phyloP scores from a whole-genome alignment of 2,329 filamentous ascomycete species.

The Thelonectria rubi region DNA sequence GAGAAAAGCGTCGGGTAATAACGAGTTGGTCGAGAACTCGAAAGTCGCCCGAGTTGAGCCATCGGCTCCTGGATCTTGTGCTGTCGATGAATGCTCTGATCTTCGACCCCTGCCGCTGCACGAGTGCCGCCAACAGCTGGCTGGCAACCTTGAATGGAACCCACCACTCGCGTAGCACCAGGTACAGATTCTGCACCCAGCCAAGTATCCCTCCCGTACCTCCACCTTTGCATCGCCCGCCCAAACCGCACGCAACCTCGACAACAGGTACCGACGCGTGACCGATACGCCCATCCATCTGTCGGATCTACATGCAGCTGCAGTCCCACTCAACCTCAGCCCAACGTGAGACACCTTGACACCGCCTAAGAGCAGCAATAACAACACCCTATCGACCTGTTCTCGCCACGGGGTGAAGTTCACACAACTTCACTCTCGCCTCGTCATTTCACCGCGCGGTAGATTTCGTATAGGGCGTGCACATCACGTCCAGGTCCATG shows the following conservation, averaged over 20 bases:
- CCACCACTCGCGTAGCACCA: background rate
- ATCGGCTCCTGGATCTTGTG: background rate
- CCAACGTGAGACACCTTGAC: slow-evolving; percentile 25
- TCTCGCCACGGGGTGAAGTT: background rate
- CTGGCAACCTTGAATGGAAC: no score
- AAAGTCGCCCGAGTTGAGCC: background rate
- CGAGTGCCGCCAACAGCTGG: background rate
- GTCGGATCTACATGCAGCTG: slow-evolving; percentile 12
- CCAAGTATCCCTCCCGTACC: background rate
- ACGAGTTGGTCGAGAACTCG: background rate
- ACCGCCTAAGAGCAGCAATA: slow-evolving; percentile 19
- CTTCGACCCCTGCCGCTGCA: background rate
- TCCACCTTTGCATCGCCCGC: background rate
- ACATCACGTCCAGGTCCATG: background rate
- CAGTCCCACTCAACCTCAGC: slow-evolving; percentile 24
- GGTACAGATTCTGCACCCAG: background rate
- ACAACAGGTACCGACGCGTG: background rate
- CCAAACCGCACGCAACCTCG: background rate
- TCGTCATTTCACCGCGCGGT: background rate
- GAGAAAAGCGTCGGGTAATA: background rate
- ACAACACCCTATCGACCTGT: background rate
- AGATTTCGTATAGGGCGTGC: background rate
- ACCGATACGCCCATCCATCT: slow-evolving; percentile 9
- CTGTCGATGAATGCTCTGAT: background rate
- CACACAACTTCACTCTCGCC: background rate